These are phyloP conservation scores for Sporisorium scitamineum DNA, from an alignment of 1,284 basidiomycete species.

Conservation along the genomic window DNA sequence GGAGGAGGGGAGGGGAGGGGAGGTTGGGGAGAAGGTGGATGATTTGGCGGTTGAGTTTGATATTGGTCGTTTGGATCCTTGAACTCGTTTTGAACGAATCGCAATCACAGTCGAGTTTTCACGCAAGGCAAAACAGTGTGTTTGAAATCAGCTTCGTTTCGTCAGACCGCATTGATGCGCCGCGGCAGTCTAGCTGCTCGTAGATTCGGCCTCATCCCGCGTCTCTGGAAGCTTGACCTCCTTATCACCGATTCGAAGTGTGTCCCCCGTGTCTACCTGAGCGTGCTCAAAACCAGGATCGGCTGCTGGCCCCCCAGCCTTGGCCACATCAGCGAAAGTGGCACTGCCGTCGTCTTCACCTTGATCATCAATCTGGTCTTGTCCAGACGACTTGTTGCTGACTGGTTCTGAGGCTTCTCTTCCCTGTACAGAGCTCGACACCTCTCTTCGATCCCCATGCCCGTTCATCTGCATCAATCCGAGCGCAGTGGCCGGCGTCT, in stretches of 20 bases:
- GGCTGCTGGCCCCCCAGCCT: slow-evolving; percentile 26
- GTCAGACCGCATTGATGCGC: not conserved
- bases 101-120: not conserved
- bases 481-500: slow-evolving; percentile 4
- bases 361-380: not conserved
- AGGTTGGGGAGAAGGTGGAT: not conserved
- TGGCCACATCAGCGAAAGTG: slow-evolving; percentile 27
- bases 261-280: slow-evolving; percentile 25
- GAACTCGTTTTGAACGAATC: not conserved
- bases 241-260: slow-evolving; percentile 21
- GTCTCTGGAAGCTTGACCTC: slow-evolving; percentile 23
- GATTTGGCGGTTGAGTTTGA: slow-evolving; percentile 27
- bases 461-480: slow-evolving; percentile 24
- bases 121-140: not conserved
- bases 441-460: not conserved
- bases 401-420: not conserved
- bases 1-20: not conserved
- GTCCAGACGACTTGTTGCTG: not conserved
- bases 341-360: not conserved
- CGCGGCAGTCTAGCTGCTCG: not conserved
- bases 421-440: no score
- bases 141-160: not conserved
- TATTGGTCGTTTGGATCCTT: slow-evolving; percentile 41
- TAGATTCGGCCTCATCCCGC: not conserved
- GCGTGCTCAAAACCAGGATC: slow-evolving; percentile 23